Percentiles rank a stretch among this genome's conserved stretches.
Conservation (phyloP, 2,329 filamentous ascomycete genomes). For the Stemphylium lycopersici region DNA sequence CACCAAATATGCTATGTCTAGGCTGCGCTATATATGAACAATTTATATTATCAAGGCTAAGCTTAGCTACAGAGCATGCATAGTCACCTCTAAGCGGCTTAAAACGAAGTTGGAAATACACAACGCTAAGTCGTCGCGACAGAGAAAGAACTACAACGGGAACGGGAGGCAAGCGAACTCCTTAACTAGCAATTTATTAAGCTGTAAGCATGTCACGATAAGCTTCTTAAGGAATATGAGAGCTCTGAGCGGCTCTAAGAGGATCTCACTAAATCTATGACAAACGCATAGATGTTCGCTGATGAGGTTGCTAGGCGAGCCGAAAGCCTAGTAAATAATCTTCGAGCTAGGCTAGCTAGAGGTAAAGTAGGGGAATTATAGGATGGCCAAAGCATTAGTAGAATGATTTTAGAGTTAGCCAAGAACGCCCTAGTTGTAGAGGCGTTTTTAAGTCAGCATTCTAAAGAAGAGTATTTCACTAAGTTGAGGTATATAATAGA, state of each 20-base stretch:
- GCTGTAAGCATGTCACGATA: conserved; percentile 7
- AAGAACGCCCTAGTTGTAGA: conserved; percentile 14
- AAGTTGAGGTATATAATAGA: conserved; percentile 10
- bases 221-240: conserved; percentile 10
- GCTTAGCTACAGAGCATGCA: conserved; percentile 3
- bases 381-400: conserved; percentile 17
- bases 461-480: neutral
- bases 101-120: conserved; percentile 2
- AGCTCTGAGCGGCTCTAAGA: neutral
- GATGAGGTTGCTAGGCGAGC: conserved; percentile 9
- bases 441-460: conserved; percentile 3
- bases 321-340: conserved; percentile 9
- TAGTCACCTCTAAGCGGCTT: neutral
- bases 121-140: neutral
- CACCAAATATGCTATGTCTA: conserved; percentile 7
- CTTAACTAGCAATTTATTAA: conserved; percentile 14
- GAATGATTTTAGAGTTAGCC: conserved; percentile 19
- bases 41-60: conserved; percentile 1
- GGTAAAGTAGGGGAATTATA: neutral
- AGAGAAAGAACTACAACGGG: conserved; percentile 2
- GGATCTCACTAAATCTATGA: conserved; percentile 5
- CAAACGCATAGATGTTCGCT: neutral
- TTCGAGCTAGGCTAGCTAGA: neutral
- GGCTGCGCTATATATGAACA: conserved; percentile 2
- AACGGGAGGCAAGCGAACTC: neutral